Evolutionary conservation across 176 grass and related monocot genomes (phyloP).

Genomic region (Oryza meridionalis): DNA sequence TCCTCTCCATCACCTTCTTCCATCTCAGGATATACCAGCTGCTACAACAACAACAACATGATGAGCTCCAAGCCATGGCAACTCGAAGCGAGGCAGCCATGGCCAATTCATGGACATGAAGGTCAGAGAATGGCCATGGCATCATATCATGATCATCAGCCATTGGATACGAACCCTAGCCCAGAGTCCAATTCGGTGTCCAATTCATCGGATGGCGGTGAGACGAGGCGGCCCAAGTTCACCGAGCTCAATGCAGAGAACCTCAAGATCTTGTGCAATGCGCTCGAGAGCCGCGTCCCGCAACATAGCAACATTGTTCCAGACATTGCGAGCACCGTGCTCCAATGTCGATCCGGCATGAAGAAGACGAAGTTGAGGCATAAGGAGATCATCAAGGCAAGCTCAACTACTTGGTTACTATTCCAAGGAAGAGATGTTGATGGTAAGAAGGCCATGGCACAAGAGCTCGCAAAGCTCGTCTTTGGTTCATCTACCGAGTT

Average conservation of each 20-base stretch:
- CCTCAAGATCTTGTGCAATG: slow-evolving; percentile 67
- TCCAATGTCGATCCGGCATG: slow-evolving; percentile 80
- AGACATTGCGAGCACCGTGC: slow-evolving; percentile 71
- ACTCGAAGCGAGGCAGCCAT: slow-evolving; percentile 40
- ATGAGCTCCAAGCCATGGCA: slow-evolving; percentile 46
- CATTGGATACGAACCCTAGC: slow-evolving; percentile 27
- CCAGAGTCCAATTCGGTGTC: slow-evolving; percentile 48
- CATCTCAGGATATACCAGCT: background rate
- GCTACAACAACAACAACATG: slow-evolving; percentile 35
- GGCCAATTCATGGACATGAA: background rate
- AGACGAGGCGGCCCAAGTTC: slow-evolving; percentile 54
- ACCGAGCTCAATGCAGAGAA: slow-evolving; percentile 85
- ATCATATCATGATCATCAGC: slow-evolving; percentile 5
- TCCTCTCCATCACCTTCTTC: slow-evolving; percentile 47
- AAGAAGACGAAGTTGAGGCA: slow-evolving; percentile 42
- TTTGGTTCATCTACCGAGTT: slow-evolving; percentile 64
- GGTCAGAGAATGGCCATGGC: background rate
- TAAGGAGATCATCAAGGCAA: slow-evolving; percentile 40
- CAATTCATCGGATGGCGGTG: slow-evolving; percentile 38
- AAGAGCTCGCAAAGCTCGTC: slow-evolving; percentile 68
- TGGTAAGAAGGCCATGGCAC: slow-evolving; percentile 70
- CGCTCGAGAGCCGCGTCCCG: slow-evolving; percentile 57
- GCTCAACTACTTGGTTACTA: slow-evolving; percentile 66
- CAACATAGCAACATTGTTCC: slow-evolving; percentile 48
- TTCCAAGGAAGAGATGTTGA: slow-evolving; percentile 73